Evolutionary conservation across 805 yeast genomes (phyloP).

Genomic region (Suhomyces canberraensis): DNA sequence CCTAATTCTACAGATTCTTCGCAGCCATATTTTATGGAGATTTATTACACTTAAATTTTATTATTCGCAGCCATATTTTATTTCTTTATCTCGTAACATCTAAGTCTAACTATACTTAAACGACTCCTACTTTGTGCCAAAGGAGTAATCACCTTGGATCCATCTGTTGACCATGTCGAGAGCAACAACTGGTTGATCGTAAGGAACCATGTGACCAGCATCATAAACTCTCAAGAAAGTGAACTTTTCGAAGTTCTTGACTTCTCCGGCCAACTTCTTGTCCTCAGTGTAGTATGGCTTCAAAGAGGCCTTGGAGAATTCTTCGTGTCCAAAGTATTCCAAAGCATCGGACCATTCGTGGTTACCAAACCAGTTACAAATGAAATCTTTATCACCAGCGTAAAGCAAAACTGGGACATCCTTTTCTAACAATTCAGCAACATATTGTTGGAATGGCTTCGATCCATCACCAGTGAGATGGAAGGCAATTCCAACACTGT

Average conservation of each 20-base stretch:
- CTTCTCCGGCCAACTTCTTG: slow-evolving; percentile 36
- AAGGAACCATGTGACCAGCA: slow-evolving; percentile 27
- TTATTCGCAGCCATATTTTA: too few relatives aligned
- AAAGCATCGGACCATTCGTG: slow-evolving; percentile 34
- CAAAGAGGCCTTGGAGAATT: slow-evolving; percentile 15
- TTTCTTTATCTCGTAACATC: too few relatives aligned
- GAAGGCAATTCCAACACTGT: slow-evolving; percentile 48
- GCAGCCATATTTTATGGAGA: too few relatives aligned
- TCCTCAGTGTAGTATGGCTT: slow-evolving; percentile 17
- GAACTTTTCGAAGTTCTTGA: slow-evolving; percentile 26
- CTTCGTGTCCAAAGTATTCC: slow-evolving; percentile 17
- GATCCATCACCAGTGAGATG: slow-evolving; percentile 61
- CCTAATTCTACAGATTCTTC: too few relatives aligned
- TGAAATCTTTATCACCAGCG: slow-evolving; percentile 46
- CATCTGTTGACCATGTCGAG: slow-evolving; percentile 25
- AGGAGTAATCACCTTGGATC: slow-evolving; percentile 39
- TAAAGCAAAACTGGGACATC: slow-evolving; percentile 40
- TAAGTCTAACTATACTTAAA: too few relatives aligned
- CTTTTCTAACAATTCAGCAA: slow-evolving; percentile 36
- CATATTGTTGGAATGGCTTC: slow-evolving; percentile 69
- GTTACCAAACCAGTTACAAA: slow-evolving; percentile 46
- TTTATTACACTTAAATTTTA: too few relatives aligned
- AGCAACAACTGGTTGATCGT: slow-evolving; percentile 19
- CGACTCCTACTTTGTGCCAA: too few relatives aligned
- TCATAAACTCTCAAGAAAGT: slow-evolving; percentile 24